Evolutionary conservation across 2,329 filamentous ascomycete genomes (phyloP).

Genomic region (Cercospora beticola): DNA sequence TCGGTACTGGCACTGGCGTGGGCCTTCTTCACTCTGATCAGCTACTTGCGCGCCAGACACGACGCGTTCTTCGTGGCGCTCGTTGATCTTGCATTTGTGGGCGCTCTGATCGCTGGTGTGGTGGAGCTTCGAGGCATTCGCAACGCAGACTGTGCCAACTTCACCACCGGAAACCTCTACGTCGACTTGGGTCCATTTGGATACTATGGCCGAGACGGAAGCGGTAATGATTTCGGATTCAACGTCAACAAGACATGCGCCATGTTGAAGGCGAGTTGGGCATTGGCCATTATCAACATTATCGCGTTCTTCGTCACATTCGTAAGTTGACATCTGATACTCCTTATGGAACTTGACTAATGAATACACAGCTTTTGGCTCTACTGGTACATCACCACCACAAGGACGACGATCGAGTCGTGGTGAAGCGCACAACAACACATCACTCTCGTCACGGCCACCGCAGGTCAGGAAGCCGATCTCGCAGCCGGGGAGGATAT

Average conservation of each 20-base stretch:
- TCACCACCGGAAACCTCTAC: slow-evolving; percentile 44
- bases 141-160: slow-evolving; percentile 65
- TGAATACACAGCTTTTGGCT: slow-evolving; percentile 56
- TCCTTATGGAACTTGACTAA: neutral
- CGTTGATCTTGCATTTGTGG: slow-evolving; percentile 62
- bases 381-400: slow-evolving; percentile 53
- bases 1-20: slow-evolving; percentile 61
- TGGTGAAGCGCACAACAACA: slow-evolving; percentile 55
- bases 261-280: slow-evolving; percentile 89
- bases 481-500: slow-evolving; percentile 31
- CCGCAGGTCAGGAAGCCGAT: slow-evolving; percentile 37
- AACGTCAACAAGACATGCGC: slow-evolving; percentile 73
- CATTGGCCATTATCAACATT: slow-evolving; percentile 83
- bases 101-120: slow-evolving; percentile 62
- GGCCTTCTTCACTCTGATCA: slow-evolving; percentile 60
- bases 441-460: slow-evolving; percentile 49
- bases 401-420: slow-evolving; percentile 50
- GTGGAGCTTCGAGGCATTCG: slow-evolving; percentile 59
- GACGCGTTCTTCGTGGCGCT: slow-evolving; percentile 61
- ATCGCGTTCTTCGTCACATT: slow-evolving; percentile 78
- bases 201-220: slow-evolving; percentile 32
- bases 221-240: slow-evolving; percentile 40
- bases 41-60: slow-evolving; percentile 59
- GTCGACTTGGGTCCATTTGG: slow-evolving; percentile 48
- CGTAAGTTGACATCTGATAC: slow-evolving; percentile 45